phyloP scores from a whole-genome alignment of 2,329 filamentous ascomycete genomes.

The Mariannaea sp. region DNA sequence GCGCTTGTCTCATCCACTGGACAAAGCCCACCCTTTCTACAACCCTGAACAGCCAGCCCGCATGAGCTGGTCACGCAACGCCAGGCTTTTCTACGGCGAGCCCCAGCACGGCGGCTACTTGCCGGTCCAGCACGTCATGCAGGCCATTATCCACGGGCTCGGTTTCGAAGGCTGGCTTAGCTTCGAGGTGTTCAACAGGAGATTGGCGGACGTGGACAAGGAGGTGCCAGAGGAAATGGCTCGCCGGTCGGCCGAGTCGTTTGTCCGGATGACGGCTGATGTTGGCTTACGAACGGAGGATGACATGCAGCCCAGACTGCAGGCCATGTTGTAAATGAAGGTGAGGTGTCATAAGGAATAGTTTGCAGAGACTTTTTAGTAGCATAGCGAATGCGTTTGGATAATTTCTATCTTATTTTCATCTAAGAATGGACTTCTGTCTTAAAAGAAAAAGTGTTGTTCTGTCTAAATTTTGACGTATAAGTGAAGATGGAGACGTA shows the following conservation, averaged over 20 bases:
- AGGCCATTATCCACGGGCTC: conserved; percentile 65
- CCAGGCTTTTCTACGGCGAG: conserved; percentile 63
- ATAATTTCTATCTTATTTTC: conserved; percentile 2
- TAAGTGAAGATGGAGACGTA: no score
- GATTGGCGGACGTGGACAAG: conserved; percentile 56
- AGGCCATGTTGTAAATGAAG: conserved; percentile 41
- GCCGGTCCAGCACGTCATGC: conserved; percentile 64
- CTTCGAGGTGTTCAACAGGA: conserved; percentile 67
- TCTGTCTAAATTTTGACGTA: no score
- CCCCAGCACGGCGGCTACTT: conserved; percentile 67
- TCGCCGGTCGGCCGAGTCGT: conserved; percentile 59
- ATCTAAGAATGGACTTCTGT: background rate
- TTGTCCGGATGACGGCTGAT: conserved; percentile 50
- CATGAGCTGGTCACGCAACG: conserved; percentile 81
- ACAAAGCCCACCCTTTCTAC: conserved; percentile 47
- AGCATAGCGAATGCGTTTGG: conserved; percentile 2
- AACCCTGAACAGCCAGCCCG: conserved; percentile 47
- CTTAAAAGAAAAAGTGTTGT: no score
- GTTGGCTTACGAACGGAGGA: conserved; percentile 40
- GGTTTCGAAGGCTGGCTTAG: conserved; percentile 73
- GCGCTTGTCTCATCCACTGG: conserved; percentile 63
- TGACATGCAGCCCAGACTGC: conserved; percentile 34
- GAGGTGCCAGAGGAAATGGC: conserved; percentile 64
- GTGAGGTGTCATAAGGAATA: no score
- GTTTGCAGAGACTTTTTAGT: background rate